These are phyloP conservation scores for Fusarium sororula DNA, from an alignment of 2,329 filamentous ascomycete genomes.

Conservation along the genomic window DNA sequence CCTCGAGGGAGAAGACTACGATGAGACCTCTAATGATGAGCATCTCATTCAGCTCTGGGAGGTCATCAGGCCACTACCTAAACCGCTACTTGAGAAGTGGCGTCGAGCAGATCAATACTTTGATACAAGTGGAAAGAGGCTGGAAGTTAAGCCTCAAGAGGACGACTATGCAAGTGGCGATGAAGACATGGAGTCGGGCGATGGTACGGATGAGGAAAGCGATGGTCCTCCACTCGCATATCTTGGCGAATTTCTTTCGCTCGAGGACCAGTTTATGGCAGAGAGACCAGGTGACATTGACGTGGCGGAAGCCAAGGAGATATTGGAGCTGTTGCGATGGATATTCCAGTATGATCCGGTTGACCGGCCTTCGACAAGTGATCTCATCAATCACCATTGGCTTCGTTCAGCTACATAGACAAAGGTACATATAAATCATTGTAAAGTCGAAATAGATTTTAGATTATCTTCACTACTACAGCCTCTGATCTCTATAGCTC, in stretches of 20 bases:
- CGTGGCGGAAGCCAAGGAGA: rapidly evolving
- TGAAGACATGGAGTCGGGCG: not conserved
- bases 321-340: not conserved
- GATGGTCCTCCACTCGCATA: not conserved
- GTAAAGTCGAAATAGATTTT: rapidly evolving
- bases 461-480: rapidly evolving
- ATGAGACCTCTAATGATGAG: not conserved
- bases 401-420: rapidly evolving
- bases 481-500: rapidly evolving
- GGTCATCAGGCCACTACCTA: not conserved
- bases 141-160: not conserved
- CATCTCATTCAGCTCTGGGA: not conserved
- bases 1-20: not conserved
- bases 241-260: not conserved
- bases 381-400: not conserved
- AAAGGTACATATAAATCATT: not conserved
- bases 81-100: not conserved
- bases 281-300: not conserved
- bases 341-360: not conserved
- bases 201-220: too few species aligned
- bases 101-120: not conserved
- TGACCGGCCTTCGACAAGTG: not conserved
- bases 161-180: not conserved
- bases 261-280: not conserved
- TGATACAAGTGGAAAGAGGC: not conserved